Percentiles rank a stretch among this genome's conserved stretches.
phyloP scores from a whole-genome alignment of 768 basidiomycete genomes.

The Lactarius trivialis region DNA sequence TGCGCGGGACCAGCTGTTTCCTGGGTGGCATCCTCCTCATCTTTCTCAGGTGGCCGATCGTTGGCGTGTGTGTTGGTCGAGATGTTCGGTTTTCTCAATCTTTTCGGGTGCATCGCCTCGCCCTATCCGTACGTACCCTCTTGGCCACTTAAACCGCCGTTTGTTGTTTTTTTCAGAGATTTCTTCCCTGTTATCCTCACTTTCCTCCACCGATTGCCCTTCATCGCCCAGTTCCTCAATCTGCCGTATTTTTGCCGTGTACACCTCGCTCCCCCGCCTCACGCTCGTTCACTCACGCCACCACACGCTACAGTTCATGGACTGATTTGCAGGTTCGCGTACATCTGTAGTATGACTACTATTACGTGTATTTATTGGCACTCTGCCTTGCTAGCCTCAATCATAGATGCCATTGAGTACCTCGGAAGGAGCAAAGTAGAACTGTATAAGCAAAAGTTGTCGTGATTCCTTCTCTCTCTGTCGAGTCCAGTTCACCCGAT shows the following conservation, averaged over 20 bases:
- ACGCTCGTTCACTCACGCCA: not conserved
- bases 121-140: not conserved
- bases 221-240: slow-evolving; percentile 80
- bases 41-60: slow-evolving; percentile 91
- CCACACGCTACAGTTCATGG: slow-evolving; percentile 27
- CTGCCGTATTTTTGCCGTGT: slow-evolving; percentile 85
- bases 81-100: slow-evolving; percentile 88
- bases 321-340: slow-evolving; percentile 33
- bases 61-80: slow-evolving; percentile 90
- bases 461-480: not conserved
- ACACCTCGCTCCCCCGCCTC: slow-evolving; percentile 28
- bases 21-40: slow-evolving; percentile 87
- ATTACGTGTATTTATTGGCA: not conserved
- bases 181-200: slow-evolving; percentile 98
- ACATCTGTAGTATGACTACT: slow-evolving; percentile 25
- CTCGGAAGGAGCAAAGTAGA: not conserved
- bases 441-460: not conserved
- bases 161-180: slow-evolving; percentile 49
- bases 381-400: not conserved
- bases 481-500: not conserved
- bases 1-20: slow-evolving; percentile 86
- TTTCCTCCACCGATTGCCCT: slow-evolving; percentile 89
- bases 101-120: slow-evolving; percentile 72
- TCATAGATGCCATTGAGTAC: not conserved
- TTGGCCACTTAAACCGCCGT: not conserved